Evolutionary conservation across 2,329 filamentous ascomycete species (phyloP).

Genomic region (Neofusicoccum parvum): DNA sequence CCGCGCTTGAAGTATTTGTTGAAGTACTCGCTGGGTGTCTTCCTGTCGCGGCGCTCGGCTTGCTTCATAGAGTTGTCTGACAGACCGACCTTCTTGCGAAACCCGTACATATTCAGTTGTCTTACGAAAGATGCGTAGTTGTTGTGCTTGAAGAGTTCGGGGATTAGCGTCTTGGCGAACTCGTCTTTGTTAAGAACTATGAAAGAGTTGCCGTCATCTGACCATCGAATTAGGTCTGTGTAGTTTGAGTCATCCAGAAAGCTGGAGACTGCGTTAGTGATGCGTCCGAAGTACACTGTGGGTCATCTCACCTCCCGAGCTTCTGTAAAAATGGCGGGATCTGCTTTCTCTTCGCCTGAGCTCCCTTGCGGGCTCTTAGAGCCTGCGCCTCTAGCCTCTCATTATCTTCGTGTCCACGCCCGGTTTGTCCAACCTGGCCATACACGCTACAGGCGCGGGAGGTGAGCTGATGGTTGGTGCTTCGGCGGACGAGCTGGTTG

Average conservation of each 20-base stretch:
- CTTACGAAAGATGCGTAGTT: slow-evolving; percentile 78
- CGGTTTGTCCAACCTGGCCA: slow-evolving; percentile 50
- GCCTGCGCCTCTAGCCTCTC: slow-evolving; percentile 80
- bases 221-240: slow-evolving; percentile 94
- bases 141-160: slow-evolving; percentile 77
- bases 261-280: slow-evolving; percentile 52
- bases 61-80: slow-evolving; percentile 98
- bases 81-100: slow-evolving; percentile 63
- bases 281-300: background rate
- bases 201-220: slow-evolving; percentile 93
- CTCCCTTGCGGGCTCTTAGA: slow-evolving; percentile 79
- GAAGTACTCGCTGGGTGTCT: slow-evolving; percentile 96
- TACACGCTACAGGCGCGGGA: slow-evolving; percentile 28
- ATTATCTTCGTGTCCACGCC: slow-evolving; percentile 69
- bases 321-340: slow-evolving; percentile 99
- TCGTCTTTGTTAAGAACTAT: slow-evolving; percentile 95
- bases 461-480: slow-evolving; percentile 50
- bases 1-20: slow-evolving; percentile 96
- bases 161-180: slow-evolving; percentile 73
- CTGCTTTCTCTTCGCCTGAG: slow-evolving; percentile 87
- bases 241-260: slow-evolving; percentile 94
- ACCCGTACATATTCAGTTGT: slow-evolving; percentile 63
- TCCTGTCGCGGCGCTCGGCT: slow-evolving; percentile 96
- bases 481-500: slow-evolving; percentile 50
- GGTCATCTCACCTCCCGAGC: slow-evolving; percentile 76